Base-by-base conservation (phyloP, 2,329 filamentous ascomycete genomes). In the Sporothrix globosa region DNA sequence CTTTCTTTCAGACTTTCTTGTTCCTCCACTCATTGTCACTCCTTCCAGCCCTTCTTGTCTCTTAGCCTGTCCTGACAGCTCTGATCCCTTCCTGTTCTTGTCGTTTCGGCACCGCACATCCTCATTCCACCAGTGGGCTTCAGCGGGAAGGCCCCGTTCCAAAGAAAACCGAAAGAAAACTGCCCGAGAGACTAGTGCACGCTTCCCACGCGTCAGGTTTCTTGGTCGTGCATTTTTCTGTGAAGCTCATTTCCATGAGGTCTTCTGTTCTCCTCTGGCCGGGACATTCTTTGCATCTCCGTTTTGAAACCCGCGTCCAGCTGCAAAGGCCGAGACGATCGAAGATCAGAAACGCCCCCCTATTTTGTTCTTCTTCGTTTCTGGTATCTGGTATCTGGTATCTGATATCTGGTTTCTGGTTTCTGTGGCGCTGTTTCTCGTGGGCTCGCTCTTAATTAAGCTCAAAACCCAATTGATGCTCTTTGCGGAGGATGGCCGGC, bases 21-120 rank as follows among this genome's bases (percentile, higher is more conserved):
- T 11, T 39, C 21, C 34, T 41, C 41, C 34, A 46, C 2, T 27
- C 11, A n/a, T 66, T 56, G 6, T 44, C 56, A 56, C 39, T 46
- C 39, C n/a, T 58, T 63, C n/a, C n/a, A n/a, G n/a, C n/a, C n/a
- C n/a, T n/a, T n/a, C 27, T 27, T 2, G 27, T 27, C 27, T 27
- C 2, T 2, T 4, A 27, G 27, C 27, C 27, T 50, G 21, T 19
- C 41, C 54, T 30, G 27, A 9, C 58, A 46, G 30, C 21, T 24
- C 24, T 60, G 48, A 21, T 69, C 52, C 19, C n/a, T 66, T 58
- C 50, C 44, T 58, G n/a, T 13, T 67, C 13, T 2, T 58, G 21
- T 44, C 44, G 65, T 70, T 68, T 68, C 24, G 46, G 54, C 46
- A 24, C 50, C 67, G 69, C 69, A 61, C 69, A 70, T 70, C 65